Conservation (phyloP, 2,329 filamentous ascomycete species). For the Lecanosticta acicola region DNA sequence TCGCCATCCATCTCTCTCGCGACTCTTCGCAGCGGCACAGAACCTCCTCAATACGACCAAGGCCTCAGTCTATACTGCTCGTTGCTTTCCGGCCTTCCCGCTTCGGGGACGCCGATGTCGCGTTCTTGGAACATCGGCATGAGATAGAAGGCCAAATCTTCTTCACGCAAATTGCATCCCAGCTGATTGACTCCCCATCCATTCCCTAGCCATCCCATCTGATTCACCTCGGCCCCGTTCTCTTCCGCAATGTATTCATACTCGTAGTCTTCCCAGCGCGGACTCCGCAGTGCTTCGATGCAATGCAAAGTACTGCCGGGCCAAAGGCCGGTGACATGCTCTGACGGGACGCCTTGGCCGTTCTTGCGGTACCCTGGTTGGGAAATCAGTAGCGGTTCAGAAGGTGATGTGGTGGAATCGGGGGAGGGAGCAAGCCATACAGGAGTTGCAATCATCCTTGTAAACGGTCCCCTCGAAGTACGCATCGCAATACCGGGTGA, state of each 20-base stretch:
- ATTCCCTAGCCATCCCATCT: conserved; percentile 62
- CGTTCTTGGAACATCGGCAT: conserved; percentile 36
- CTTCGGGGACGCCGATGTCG: conserved; percentile 26
- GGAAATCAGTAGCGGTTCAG: neutral
- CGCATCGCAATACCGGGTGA: conserved; percentile 42
- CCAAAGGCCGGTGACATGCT: conserved; percentile 15
- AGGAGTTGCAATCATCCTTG: conserved; percentile 13
- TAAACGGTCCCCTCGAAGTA: conserved; percentile 45
- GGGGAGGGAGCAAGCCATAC: neutral
- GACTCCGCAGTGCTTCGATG: conserved; percentile 52
- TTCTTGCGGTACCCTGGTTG: conserved; percentile 13
- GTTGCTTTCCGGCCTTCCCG: conserved; percentile 37
- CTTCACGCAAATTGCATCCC: conserved; percentile 32
- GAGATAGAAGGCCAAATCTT: conserved; percentile 40
- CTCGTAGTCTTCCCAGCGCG: conserved; percentile 57
- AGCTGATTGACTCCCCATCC: conserved; percentile 59
- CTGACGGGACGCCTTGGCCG: conserved; percentile 34
- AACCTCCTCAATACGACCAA: conserved; percentile 32
- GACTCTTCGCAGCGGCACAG: too few species aligned
- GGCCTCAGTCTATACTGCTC: conserved; percentile 31
- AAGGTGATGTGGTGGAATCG: too few species aligned
- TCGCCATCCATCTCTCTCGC: too few species aligned
- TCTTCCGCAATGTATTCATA: conserved; percentile 40
- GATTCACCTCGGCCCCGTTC: conserved; percentile 38
- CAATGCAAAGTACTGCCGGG: conserved; percentile 43